Percentiles rank a stretch among this genome's conserved stretches.
phyloP scores from a whole-genome alignment of 2,329 filamentous ascomycete genomes.

The Boeremia exigua region DNA sequence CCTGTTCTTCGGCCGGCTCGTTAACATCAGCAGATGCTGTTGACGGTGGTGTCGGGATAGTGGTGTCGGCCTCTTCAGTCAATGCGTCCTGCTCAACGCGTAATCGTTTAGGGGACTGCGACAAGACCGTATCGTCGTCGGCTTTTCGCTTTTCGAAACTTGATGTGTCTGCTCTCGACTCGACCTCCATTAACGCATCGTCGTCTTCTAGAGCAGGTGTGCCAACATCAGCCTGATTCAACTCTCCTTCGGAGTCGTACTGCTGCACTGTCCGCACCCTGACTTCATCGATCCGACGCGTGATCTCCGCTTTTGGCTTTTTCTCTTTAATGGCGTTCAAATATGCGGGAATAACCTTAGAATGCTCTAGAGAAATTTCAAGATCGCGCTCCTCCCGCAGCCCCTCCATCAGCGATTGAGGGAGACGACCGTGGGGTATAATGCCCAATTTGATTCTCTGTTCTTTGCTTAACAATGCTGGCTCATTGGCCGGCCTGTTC shows the following conservation, averaged over 20 bases:
- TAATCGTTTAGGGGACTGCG: not conserved
- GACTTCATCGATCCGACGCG: slow-evolving; percentile 6
- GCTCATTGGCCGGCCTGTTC: slow-evolving; percentile 20
- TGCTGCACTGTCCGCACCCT: slow-evolving; percentile 5
- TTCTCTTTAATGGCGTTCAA: slow-evolving; percentile 12
- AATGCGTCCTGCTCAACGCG: not conserved
- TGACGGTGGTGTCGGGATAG: not conserved
- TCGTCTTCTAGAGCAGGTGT: not conserved
- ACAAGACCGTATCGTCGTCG: not conserved
- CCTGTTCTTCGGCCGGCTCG: not conserved
- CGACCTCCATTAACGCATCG: not conserved
- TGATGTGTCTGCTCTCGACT: not conserved
- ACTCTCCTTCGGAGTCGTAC: not conserved
- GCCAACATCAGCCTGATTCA: not conserved
- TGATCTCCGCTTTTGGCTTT: not conserved
- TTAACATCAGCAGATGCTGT: not conserved
- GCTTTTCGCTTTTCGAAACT: slow-evolving; percentile 5
- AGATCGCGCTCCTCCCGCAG: slow-evolving; percentile 30
- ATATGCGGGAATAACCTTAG: slow-evolving; percentile 19
- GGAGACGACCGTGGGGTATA: slow-evolving; percentile 31
- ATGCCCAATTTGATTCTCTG: slow-evolving; percentile 34
- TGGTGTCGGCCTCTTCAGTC: not conserved
- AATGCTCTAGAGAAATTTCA: slow-evolving; percentile 27
- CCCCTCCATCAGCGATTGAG: slow-evolving; percentile 33
- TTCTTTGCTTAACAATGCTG: slow-evolving; percentile 32